These are phyloP conservation scores for Boletus smithii DNA, from an alignment of 1,284 basidiomycete genomes.

Conservation along the genomic window DNA sequence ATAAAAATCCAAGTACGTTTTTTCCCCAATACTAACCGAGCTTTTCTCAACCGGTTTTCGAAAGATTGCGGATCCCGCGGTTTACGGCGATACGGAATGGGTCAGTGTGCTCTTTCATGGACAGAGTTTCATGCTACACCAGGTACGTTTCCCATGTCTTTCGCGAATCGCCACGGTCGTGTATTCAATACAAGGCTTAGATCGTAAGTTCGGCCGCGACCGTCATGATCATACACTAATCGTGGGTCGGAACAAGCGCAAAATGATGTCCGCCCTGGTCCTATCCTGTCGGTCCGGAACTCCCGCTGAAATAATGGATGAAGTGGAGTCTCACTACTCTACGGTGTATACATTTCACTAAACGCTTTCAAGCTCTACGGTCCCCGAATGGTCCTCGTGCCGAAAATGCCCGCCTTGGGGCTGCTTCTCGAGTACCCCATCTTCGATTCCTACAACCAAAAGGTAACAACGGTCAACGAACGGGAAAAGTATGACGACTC, in stretches of 20 bases:
- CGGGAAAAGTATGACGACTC: constrained; percentile 44
- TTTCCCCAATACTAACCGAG: background rate
- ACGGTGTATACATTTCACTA: background rate
- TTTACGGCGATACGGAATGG: constrained; percentile 94
- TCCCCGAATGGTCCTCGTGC: constrained; percentile 80
- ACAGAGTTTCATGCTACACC: constrained; percentile 99
- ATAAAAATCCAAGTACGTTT: constrained; percentile 72
- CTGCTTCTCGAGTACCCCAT: constrained; percentile 92
- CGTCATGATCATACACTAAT: constrained; percentile 5
- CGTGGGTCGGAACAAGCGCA: constrained; percentile 58
- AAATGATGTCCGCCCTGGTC: constrained; percentile 93
- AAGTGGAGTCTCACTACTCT: constrained; percentile 40
- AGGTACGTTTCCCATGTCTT: constrained; percentile 47
- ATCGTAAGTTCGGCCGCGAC: constrained; percentile 18
- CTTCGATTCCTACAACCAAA: constrained; percentile 76
- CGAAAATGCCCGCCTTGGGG: constrained; percentile 95
- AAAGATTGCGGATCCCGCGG: constrained; percentile 74
- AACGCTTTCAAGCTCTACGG: constrained; percentile 55
- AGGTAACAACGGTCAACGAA: constrained; percentile 59
- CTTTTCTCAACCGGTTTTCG: background rate
- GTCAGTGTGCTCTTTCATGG: constrained; percentile 92
- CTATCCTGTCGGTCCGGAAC: constrained; percentile 75
- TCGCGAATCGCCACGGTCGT: constrained; percentile 12
- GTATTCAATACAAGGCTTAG: constrained; percentile 13
- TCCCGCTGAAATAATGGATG: constrained; percentile 69